A percentile compares a stretch with the other conserved stretches of the same genome.
Evolutionary conservation across 2,329 filamentous ascomycete genomes (phyloP).

Genomic region (Alternaria arbusti): DNA sequence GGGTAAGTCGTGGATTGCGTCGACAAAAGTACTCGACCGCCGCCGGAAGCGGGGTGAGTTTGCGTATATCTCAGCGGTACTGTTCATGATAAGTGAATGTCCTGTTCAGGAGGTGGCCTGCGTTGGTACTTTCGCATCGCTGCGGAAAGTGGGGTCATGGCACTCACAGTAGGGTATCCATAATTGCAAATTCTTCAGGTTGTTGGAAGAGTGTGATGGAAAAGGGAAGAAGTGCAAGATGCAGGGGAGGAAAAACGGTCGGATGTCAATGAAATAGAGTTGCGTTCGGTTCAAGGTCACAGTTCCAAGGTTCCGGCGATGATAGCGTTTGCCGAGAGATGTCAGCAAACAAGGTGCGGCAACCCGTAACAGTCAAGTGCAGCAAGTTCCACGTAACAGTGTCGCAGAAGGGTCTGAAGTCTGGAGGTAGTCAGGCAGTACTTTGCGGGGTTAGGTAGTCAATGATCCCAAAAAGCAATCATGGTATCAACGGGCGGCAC

Average conservation of each 20-base stretch:
- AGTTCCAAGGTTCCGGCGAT: constrained; percentile 20
- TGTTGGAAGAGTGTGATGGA: constrained; percentile 4
- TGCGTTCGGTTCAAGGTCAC: constrained; percentile 23
- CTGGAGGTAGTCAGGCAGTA: constrained; percentile 7
- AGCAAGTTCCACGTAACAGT: constrained; percentile 7
- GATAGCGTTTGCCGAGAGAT: constrained; percentile 28
- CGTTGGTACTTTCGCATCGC: constrained; percentile 11
- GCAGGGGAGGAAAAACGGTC: constrained; percentile 6
- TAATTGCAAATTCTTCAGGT: constrained; percentile 38
- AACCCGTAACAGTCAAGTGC: constrained; percentile 12
- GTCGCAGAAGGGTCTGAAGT: constrained; percentile 21
- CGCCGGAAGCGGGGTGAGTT: constrained; percentile 89
- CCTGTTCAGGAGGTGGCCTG: not conserved
- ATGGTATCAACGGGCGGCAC: constrained; percentile 10
- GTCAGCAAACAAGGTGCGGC: constrained; percentile 28
- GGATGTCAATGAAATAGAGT: constrained; percentile 13
- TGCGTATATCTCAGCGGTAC: constrained; percentile 89
- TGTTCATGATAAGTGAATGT: constrained; percentile 48
- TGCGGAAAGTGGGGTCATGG: constrained; percentile 23
- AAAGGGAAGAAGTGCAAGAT: constrained; percentile 10
- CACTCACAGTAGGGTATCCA: constrained; percentile 70
- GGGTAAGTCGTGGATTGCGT: constrained; percentile 92
- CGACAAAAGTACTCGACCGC: constrained; percentile 94
- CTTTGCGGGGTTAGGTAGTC: constrained; percentile 10
- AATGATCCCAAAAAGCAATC: constrained; percentile 19